phyloP scores from a whole-genome alignment of 805 yeast genomes.

The Sugiyamaella smithiae region DNA sequence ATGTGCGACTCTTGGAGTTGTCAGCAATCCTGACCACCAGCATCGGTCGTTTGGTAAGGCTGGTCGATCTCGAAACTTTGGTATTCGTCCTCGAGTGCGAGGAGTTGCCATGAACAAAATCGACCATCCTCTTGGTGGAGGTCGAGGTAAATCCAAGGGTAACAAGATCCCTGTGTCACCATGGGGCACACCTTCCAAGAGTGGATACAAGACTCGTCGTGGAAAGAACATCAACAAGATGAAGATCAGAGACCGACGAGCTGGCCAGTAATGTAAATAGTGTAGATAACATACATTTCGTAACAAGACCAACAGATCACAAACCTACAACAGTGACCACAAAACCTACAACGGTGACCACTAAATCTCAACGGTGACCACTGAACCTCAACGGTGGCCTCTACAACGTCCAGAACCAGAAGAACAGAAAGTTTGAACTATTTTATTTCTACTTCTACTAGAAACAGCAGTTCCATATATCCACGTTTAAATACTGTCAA shows the following conservation, averaged over 20 bases:
- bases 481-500: no score
- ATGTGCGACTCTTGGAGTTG: conserved; percentile 91
- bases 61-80: conserved; percentile 88
- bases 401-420: no score
- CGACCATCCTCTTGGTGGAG: conserved; percentile 99
- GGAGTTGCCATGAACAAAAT: conserved; percentile 98
- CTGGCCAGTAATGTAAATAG: conserved; percentile 49
- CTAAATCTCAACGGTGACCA: no score
- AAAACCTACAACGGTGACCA: no score
- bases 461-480: no score
- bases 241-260: conserved; percentile 89
- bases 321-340: neutral
- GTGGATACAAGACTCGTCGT: conserved; percentile 88
- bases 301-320: neutral
- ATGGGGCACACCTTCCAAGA: conserved; percentile 93
- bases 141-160: conserved; percentile 98
- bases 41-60: conserved; percentile 92
- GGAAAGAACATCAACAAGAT: conserved; percentile 80
- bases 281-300: no score
- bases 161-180: conserved; percentile 91
- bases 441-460: no score
- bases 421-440: no score
- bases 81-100: conserved; percentile 92
- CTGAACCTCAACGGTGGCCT: no score
- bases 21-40: conserved; percentile 90